Evolutionary conservation across 1,284 basidiomycete species (phyloP).

Genomic region (Vanrija sp.): DNA sequence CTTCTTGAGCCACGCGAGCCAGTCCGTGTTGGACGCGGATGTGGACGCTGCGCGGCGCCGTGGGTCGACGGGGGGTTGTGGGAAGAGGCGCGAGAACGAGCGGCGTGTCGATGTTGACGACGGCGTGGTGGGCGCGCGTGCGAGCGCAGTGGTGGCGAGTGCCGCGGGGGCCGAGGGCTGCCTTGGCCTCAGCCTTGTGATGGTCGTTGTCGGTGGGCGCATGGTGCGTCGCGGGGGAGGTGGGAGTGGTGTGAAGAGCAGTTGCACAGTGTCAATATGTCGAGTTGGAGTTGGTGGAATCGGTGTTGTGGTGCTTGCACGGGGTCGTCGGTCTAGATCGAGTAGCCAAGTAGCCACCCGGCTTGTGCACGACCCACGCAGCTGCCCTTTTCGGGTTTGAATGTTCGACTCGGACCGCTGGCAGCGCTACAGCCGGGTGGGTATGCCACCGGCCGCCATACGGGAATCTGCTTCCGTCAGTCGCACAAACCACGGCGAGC

Average conservation of each 20-base stretch:
- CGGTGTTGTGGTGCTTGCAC: neutral
- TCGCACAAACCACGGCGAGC: too few relatives aligned
- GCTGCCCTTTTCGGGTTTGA: too few relatives aligned
- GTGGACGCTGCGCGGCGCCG: conserved; percentile 28
- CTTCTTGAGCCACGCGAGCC: conserved; percentile 37
- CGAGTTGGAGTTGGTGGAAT: neutral
- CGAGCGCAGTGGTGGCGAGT: neutral
- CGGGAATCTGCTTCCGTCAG: too few relatives aligned
- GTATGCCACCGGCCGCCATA: too few relatives aligned
- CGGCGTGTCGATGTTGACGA: neutral
- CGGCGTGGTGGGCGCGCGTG: neutral
- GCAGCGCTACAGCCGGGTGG: too few relatives aligned
- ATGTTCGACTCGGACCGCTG: too few relatives aligned
- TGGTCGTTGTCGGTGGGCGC: neutral
- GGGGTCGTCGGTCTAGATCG: too few relatives aligned
- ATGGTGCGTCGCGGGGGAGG: conserved; percentile 2
- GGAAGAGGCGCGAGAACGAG: conserved; percentile 18
- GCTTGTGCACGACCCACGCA: too few relatives aligned
- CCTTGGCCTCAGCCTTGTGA: neutral
- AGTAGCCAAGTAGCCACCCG: too few relatives aligned
- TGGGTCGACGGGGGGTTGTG: conserved; percentile 24
- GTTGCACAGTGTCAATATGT: too few relatives aligned
- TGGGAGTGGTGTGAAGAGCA: neutral
- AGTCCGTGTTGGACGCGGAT: conserved; percentile 31
- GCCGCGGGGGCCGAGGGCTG: neutral